These are phyloP conservation scores for Taphrina confusa DNA, from an alignment of 1,139 yeast genomes.

Conservation along the genomic window DNA sequence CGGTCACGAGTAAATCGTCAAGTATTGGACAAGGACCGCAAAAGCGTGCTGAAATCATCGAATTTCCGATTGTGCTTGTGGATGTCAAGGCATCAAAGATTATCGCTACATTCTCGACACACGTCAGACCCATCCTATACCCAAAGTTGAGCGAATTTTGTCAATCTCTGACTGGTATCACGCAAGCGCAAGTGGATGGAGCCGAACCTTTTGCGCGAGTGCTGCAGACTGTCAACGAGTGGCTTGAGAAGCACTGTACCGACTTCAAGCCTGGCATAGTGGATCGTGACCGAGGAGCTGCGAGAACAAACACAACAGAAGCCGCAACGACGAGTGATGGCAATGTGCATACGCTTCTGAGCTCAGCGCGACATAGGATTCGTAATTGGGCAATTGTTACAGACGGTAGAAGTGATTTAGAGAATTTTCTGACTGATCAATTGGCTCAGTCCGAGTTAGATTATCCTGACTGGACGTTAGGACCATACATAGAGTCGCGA, in stretches of 20 bases:
- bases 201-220: constrained; percentile 41
- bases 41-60: constrained; percentile 40
- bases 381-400: constrained; percentile 42
- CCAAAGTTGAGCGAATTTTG: constrained; percentile 38
- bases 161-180: constrained; percentile 39
- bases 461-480: constrained; percentile 40
- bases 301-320: not conserved
- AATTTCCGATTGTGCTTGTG: constrained; percentile 40
- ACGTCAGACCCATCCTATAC: constrained; percentile 36
- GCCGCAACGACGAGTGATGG: not conserved
- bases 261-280: constrained; percentile 23
- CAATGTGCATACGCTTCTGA: not conserved
- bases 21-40: not conserved
- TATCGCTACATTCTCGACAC: constrained; percentile 38
- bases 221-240: constrained; percentile 36
- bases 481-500: constrained; percentile 41
- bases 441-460: constrained; percentile 38
- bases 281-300: too few relatives aligned
- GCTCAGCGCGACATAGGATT: constrained; percentile 10
- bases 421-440: constrained; percentile 40
- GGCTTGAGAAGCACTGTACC: constrained; percentile 37
- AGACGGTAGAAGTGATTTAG: constrained; percentile 42
- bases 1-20: not conserved
- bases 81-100: constrained; percentile 38
- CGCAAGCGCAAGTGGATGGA: constrained; percentile 36